Evolutionary conservation across 805 yeast species (phyloP).

Genomic region (Scheffersomyces lignosus): DNA sequence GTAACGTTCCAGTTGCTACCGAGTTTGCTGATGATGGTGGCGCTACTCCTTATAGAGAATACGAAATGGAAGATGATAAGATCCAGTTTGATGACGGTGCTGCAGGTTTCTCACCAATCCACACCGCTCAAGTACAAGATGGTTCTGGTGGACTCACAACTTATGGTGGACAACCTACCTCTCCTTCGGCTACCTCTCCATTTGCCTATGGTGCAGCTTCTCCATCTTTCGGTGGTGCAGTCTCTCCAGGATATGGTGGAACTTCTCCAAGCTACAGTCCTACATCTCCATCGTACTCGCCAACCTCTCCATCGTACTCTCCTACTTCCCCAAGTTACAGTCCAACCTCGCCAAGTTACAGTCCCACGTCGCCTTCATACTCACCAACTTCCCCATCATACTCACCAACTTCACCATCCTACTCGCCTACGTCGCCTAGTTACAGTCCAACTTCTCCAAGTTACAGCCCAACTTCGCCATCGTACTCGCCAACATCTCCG

Average conservation of each 20-base stretch:
- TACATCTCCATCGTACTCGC: slow-evolving; percentile 64
- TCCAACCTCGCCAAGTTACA: slow-evolving; percentile 79
- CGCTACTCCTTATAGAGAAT: slow-evolving; percentile 86
- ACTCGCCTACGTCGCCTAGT: slow-evolving; percentile 63
- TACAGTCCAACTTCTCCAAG: slow-evolving; percentile 74
- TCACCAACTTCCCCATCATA: slow-evolving; percentile 80
- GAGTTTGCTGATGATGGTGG: slow-evolving; percentile 56
- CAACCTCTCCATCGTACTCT: slow-evolving; percentile 58
- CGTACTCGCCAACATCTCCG: slow-evolving; percentile 28
- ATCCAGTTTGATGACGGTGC: slow-evolving; percentile 66
- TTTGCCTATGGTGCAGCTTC: slow-evolving; percentile 50
- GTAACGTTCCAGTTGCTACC: slow-evolving; percentile 44
- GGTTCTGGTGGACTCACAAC: slow-evolving; percentile 83
- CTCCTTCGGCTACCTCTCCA: slow-evolving; percentile 57
- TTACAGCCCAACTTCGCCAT: slow-evolving; percentile 56
- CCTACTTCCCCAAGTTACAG: slow-evolving; percentile 71
- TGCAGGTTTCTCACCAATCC: slow-evolving; percentile 86
- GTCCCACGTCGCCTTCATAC: slow-evolving; percentile 75
- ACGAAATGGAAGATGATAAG: slow-evolving; percentile 60
- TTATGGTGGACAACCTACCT: slow-evolving; percentile 68
- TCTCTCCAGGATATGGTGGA: slow-evolving; percentile 47
- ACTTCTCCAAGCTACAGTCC: slow-evolving; percentile 66
- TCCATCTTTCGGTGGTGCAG: slow-evolving; percentile 53
- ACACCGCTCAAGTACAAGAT: slow-evolving; percentile 78
- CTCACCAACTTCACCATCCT: slow-evolving; percentile 75